Conservation (phyloP, 495 filamentous ascomycete genomes). For the Hypoxylon subgilvum region DNA sequence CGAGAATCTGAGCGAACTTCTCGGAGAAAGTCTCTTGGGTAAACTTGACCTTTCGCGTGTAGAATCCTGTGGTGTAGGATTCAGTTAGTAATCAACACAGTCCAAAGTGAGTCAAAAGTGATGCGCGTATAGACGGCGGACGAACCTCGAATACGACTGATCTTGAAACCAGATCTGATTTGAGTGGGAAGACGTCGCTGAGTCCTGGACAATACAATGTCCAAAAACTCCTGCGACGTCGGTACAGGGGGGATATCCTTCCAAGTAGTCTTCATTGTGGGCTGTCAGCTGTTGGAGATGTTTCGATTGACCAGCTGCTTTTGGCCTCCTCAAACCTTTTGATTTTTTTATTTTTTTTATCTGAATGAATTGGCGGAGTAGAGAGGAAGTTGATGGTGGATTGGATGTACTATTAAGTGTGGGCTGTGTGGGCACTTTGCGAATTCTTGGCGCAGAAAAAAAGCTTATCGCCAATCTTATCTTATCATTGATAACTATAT, state of each 20-base stretch:
- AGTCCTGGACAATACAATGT: slow-evolving; percentile 93
- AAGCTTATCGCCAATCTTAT: slow-evolving; percentile 29
- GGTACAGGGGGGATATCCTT: slow-evolving; percentile 86
- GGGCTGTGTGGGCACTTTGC: slow-evolving; percentile 15
- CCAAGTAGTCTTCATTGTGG: slow-evolving; percentile 60
- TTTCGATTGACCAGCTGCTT: slow-evolving; percentile 7
- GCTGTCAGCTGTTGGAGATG: slow-evolving; percentile 14
- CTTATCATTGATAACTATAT: slow-evolving; percentile 28
- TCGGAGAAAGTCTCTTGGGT: slow-evolving; percentile 97
- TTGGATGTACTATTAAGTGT: not conserved
- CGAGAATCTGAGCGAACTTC: slow-evolving; percentile 85
- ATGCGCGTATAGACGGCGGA: not conserved
- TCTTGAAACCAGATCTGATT: slow-evolving; percentile 95
- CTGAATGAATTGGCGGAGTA: slow-evolving; percentile 10
- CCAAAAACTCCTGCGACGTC: slow-evolving; percentile 91
- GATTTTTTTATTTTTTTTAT: slow-evolving; percentile 14
- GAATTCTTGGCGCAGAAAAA: slow-evolving; percentile 40
- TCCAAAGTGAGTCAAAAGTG: not conserved
- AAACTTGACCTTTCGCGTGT: slow-evolving; percentile 97
- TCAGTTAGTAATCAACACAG: slow-evolving; percentile 13
- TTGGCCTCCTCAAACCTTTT: slow-evolving; percentile 8
- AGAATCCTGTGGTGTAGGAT: slow-evolving; percentile 69
- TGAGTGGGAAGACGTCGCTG: slow-evolving; percentile 94
- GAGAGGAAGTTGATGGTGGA: slow-evolving; percentile 25
- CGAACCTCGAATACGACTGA: slow-evolving; percentile 78